Evolutionary conservation across 768 basidiomycete genomes (phyloP), one percentile per base, ranked within the genome.

Genomic region (Mycena olivaceomarginata): DNA sequence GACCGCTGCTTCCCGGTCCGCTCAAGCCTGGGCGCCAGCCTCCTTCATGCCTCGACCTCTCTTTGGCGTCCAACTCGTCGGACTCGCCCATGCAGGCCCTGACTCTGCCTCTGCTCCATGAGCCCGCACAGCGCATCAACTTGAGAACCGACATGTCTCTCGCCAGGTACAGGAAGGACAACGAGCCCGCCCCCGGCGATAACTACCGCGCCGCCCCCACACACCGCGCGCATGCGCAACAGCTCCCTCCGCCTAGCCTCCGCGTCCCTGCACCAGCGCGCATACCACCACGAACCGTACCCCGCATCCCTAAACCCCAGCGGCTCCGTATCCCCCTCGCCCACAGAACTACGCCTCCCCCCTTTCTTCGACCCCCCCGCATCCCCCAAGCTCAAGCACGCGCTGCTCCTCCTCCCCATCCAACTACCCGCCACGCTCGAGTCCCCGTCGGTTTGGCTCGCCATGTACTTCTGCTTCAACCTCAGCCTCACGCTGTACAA

Each of bases 401-500:
- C 68, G n/a, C n/a, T n/a, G n/a, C n/a, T n/a, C 22, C 56, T 63
- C n/a, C 41, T 43, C 15, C 37, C 59, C 25, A 11, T 68, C 22
- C 66, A n/a, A 37, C 77, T 37, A 25, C 62, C 22, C 39, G 18
- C 46, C 41, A 45, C 25, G 20, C 62, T 69, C 68, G 70, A 77
- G 22, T 87, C 86, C 5, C 82, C 85, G 31, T 79, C 85, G 1
- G 87, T 89, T 69, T 97, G 96, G 96, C 91, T 99, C 20, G 80
- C 84, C 5, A 88, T 96, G 76, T 99, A 98, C 87, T 99, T 99
- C 82, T 84, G 87, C 76, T 95, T 98, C 90, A 99, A 99, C 85
- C 93, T 99, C 40, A 91, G 92, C 13, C 91, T 99, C 78, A 99
- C 98, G 10, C 88, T 99, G 59, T 98, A 96, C 86, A 99, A 99